Evolutionary conservation across 1,284 basidiomycete species (phyloP).

Genomic region (Cronartium quercuum): DNA sequence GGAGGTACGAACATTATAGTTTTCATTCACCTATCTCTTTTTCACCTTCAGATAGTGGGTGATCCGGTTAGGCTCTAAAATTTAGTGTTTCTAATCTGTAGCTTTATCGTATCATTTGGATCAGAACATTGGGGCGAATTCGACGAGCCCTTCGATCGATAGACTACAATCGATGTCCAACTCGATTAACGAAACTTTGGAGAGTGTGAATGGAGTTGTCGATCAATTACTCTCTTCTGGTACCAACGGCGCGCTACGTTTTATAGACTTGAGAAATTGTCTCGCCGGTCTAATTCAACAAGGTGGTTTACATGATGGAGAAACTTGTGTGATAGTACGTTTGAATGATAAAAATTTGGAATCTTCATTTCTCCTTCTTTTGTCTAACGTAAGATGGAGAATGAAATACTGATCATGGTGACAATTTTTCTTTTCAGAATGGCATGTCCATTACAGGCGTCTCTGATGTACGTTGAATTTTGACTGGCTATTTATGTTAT

Average conservation of each 20-base stretch:
- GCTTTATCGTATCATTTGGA: slow-evolving; percentile 33
- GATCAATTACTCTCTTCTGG: slow-evolving; percentile 20
- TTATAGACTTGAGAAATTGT: slow-evolving; percentile 31
- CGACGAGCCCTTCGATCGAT: slow-evolving; percentile 3
- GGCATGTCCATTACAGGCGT: slow-evolving; percentile 35
- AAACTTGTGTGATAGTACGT: slow-evolving; percentile 35
- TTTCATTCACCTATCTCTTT: too few relatives aligned
- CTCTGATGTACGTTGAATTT: slow-evolving; percentile 17
- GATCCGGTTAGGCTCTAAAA: neutral
- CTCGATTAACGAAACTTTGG: slow-evolving; percentile 36
- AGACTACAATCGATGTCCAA: slow-evolving; percentile 30
- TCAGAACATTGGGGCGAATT: slow-evolving; percentile 6
- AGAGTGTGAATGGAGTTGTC: slow-evolving; percentile 28
- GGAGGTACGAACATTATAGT: slow-evolving; percentile 4
- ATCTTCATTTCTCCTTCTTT: neutral
- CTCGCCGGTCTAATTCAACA: slow-evolving; percentile 16
- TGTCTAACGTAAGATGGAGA: too few relatives aligned
- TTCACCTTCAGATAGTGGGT: too few relatives aligned
- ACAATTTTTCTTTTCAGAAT: neutral
- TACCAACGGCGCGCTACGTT: slow-evolving; percentile 24
- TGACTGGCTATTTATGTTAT: neutral
- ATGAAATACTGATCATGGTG: too few relatives aligned
- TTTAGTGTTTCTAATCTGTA: neutral
- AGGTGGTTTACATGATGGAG: slow-evolving; percentile 31
- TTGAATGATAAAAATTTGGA: too few relatives aligned